Conservation (phyloP, 805 yeast genomes). For the Wickerhamiella siamensis region DNA sequence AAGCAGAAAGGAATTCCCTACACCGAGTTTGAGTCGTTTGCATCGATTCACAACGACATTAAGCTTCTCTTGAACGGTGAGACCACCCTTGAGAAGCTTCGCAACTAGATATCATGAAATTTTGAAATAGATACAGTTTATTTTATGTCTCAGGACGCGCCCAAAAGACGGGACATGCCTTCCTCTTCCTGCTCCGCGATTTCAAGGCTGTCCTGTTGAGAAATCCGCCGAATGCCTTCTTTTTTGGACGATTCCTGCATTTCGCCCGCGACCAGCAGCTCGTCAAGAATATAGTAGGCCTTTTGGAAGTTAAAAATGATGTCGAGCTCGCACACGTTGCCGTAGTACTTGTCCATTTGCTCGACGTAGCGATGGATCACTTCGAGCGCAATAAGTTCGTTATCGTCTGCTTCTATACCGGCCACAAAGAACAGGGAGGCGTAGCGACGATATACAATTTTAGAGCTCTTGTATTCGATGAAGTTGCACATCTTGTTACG, state of each 20-base stretch:
- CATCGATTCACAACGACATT: slow-evolving; percentile 55
- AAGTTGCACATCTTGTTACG: slow-evolving; percentile 93
- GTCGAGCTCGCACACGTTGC: slow-evolving; percentile 92
- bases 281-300: slow-evolving; percentile 87
- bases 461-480: slow-evolving; percentile 68
- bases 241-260: slow-evolving; percentile 69
- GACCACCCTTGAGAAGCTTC: slow-evolving; percentile 16
- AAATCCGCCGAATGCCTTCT: slow-evolving; percentile 63
- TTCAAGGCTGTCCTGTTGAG: slow-evolving; percentile 79
- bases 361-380: slow-evolving; percentile 87
- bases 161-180: slow-evolving; percentile 15
- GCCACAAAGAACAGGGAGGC: slow-evolving; percentile 86
- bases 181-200: slow-evolving; percentile 49
- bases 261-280: slow-evolving; percentile 75
- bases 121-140: not conserved
- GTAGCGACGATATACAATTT: slow-evolving; percentile 80
- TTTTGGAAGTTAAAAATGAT: slow-evolving; percentile 90
- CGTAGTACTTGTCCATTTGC: slow-evolving; percentile 89
- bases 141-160: not conserved
- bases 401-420: slow-evolving; percentile 70
- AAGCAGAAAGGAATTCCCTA: slow-evolving; percentile 67
- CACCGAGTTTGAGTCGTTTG: slow-evolving; percentile 63
- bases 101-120: not conserved
- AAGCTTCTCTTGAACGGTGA: slow-evolving; percentile 37
- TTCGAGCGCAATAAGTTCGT: slow-evolving; percentile 76